Conservation (phyloP, 495 filamentous ascomycete genomes). For the Podospora comata region DNA sequence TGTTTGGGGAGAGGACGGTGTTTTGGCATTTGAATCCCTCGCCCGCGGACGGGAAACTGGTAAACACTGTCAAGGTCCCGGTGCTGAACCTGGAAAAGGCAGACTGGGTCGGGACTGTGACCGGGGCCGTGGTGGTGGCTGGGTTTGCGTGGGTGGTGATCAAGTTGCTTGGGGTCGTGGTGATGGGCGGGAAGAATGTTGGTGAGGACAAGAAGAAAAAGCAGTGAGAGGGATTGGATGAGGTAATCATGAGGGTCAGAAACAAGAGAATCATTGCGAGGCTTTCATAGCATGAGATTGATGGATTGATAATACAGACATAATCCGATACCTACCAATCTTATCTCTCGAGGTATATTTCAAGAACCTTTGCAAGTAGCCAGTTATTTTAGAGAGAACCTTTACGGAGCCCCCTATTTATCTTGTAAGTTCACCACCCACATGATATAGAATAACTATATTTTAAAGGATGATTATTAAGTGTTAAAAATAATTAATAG, state of each 20-base stretch:
- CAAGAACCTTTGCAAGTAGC: no score
- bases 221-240: constrained; percentile 24
- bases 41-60: constrained; percentile 41
- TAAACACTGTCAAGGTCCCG: constrained; percentile 66
- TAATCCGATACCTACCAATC: no score
- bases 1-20: constrained; percentile 75
- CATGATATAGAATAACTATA: no score
- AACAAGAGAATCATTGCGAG: no score
- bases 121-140: constrained; percentile 61
- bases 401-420: no score
- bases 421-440: no score
- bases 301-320: no score
- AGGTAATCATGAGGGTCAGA: background rate
- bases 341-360: no score
- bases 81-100: constrained; percentile 64
- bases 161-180: constrained; percentile 53
- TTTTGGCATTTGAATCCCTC: constrained; percentile 80
- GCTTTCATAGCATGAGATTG: no score
- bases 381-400: no score
- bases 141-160: constrained; percentile 76
- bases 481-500: no score
- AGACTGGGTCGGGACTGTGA: constrained; percentile 66
- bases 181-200: constrained; percentile 26
- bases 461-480: no score
- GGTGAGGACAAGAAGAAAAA: constrained; percentile 39